Base-by-base conservation (phyloP, 129 eudicot species). In the Escallonia rubra region DNA sequence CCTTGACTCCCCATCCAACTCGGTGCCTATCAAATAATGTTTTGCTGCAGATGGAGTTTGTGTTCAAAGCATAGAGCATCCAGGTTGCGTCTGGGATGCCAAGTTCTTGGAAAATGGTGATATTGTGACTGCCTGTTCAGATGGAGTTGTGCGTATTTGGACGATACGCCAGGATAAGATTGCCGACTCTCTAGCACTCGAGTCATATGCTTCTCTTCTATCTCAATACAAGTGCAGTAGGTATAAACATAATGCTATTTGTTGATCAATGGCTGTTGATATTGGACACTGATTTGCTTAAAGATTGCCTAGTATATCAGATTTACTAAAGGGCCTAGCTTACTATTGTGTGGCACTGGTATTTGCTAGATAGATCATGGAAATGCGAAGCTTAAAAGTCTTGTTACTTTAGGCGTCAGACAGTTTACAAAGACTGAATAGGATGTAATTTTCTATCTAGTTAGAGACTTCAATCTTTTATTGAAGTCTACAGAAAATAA, bases 21-120 rank as follows among this genome's bases (percentile, higher is more conserved):
- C 34, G 34, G 34, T 23, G 42, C 69, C 2, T 62, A 66, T 67
- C 51, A 70, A 41, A 45, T 48, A 48, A 40, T 65, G 56, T 81
- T 81, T 65, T 72, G 55, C 66, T 82, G 76, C 77, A 94, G 99
- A 94, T 85, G 99, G 99, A 64, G 83, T 79, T 66, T 89, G 97
- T 83, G 85, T 90, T 60, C 99, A 94, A 68, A 94, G 90, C 78
- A 78, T 94, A 85, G 99, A 94, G 80, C 99, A 94, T 75, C 99
- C 99, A 39, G 99, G 99, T 45, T 94, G 99, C 81, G 99, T 94
- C 61, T 94, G 99, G 99, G 99, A 94, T 79, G 87, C 78, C 59
- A 94, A 94, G 55, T 94, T 94, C 71, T 66, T 94, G 89, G 97
- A 76, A 79, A 94, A 94, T 81, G 99, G 99, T 62, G 97, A 94